Evolutionary conservation across 345 rosid genomes (phyloP), one percentile per base, ranked within the genome.

Genomic region (Acer campestre): DNA sequence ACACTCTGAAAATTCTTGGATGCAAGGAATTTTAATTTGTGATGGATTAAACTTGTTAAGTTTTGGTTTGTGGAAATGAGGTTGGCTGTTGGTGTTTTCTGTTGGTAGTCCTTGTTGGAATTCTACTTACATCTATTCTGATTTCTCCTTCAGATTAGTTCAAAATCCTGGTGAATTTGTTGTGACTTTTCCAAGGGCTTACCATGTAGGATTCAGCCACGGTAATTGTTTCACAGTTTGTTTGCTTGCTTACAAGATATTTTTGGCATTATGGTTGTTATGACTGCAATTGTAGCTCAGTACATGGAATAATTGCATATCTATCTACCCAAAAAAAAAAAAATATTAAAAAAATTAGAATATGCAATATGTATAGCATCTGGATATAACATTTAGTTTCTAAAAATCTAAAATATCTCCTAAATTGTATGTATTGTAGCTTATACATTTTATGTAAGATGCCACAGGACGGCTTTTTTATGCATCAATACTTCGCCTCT

Each of bases 171-270:
- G 99, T 86, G 99, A 97, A 86, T 97, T 92, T 82, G 99, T 97
- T 67, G 99, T 97, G 87, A 97, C 99, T 74, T 97, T 97, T 85
- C 99, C 99, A 42, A 88, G 99, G 87, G 97, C 98, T 75, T 97
- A 97, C 84, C 99, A 97, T 86, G 92, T 90, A 77, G 99, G 99
- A 85, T 94, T 97, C 97, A 97, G 99, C 92, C 99, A 97, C n/a
- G 98, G 99, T 97, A 93, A 92, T 85, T 79, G 78, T 68, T 83
- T 79, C 80, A 68, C 65, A 49, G 27, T 78, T 80, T 75, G 40
- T 55, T 4, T 74, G 20, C 72, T 23, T 25, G 42, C 61, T 71
- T 80, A 29, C 67, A 17, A 68, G 22, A 71, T 27, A 48, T 63
- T 75, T 49, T 71, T 62, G 67, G 25, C 40, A 18, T 16, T 71